Conservation (phyloP, 768 basidiomycete species). For the Chiua virens region DNA sequence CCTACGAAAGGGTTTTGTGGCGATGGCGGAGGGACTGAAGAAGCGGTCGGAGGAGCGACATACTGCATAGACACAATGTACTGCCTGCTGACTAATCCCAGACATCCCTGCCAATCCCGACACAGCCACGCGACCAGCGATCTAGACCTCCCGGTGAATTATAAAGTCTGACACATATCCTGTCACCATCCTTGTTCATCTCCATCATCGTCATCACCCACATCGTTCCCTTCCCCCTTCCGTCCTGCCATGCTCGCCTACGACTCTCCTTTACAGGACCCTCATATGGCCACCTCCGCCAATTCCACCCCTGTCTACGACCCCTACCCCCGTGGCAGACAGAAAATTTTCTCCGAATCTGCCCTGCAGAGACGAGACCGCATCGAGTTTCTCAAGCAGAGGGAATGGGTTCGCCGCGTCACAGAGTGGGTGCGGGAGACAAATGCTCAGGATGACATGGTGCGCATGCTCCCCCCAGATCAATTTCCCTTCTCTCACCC, state of each 20-base stretch:
- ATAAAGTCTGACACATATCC: slow-evolving; percentile 19
- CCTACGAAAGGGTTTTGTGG: slow-evolving; percentile 46
- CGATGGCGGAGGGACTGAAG: slow-evolving; percentile 61
- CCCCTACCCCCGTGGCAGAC: slow-evolving; percentile 43
- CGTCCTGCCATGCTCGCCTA: slow-evolving; percentile 21
- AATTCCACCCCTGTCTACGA: slow-evolving; percentile 36
- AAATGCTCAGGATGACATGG: slow-evolving; percentile 26
- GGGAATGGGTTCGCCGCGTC: slow-evolving; percentile 43
- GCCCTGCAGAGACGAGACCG: slow-evolving; percentile 49
- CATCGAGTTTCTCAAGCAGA: slow-evolving; percentile 49
- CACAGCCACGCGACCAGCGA: slow-evolving; percentile 24
- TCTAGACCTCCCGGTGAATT: slow-evolving; percentile 23
- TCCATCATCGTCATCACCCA: neutral
- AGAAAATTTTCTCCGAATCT: slow-evolving; percentile 45
- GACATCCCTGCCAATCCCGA: slow-evolving; percentile 22
- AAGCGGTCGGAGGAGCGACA: slow-evolving; percentile 40
- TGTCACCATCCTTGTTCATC: neutral
- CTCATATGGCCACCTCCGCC: slow-evolving; percentile 11
- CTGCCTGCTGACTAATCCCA: slow-evolving; percentile 19
- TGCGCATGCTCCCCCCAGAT: neutral
- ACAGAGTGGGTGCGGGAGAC: slow-evolving; percentile 38
- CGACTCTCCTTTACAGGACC: slow-evolving; percentile 5
- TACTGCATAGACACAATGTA: neutral
- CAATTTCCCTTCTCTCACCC: neutral
- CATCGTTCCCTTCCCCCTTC: slow-evolving; percentile 4